Evolutionary conservation across 2,329 filamentous ascomycete species (phyloP).

Genomic region (Trichoderma polysporum): DNA sequence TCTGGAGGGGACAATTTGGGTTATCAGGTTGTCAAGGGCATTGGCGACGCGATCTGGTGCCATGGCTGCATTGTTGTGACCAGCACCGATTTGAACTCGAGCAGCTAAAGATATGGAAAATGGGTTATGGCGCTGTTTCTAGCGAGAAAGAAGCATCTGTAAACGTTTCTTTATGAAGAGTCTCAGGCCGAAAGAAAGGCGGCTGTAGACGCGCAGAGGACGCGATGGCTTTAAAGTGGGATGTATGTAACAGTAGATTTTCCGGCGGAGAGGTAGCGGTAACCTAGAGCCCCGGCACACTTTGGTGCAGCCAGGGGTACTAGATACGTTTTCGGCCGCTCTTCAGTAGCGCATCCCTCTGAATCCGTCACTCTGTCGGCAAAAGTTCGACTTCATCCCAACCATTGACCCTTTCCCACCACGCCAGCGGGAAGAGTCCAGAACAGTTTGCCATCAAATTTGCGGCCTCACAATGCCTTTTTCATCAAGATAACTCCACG

Average conservation of each 20-base stretch:
- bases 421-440: slow-evolving; percentile 25
- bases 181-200: not conserved
- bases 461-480: slow-evolving; percentile 41
- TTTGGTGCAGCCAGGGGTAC: slow-evolving; percentile 22
- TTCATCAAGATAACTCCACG: slow-evolving; percentile 45
- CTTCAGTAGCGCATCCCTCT: slow-evolving; percentile 24
- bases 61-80: slow-evolving; percentile 53
- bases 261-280: slow-evolving; percentile 3
- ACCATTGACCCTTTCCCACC: slow-evolving; percentile 31
- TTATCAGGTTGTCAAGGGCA: slow-evolving; percentile 76
- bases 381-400: slow-evolving; percentile 40
- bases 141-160: not conserved
- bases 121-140: not conserved
- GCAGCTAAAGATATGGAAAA: not conserved
- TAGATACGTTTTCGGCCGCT: slow-evolving; percentile 26
- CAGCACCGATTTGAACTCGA: not conserved
- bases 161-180: not conserved
- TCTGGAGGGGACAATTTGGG: slow-evolving; percentile 66
- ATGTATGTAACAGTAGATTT: slow-evolving; percentile 15
- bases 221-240: slow-evolving; percentile 17
- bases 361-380: slow-evolving; percentile 21
- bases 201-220: slow-evolving; percentile 13
- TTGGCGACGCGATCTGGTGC: slow-evolving; percentile 69
- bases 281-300: not conserved
- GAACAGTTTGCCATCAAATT: slow-evolving; percentile 41